Evolutionary conservation across 305 asterid genomes (phyloP).

Genomic region (Solanum chacoense): DNA sequence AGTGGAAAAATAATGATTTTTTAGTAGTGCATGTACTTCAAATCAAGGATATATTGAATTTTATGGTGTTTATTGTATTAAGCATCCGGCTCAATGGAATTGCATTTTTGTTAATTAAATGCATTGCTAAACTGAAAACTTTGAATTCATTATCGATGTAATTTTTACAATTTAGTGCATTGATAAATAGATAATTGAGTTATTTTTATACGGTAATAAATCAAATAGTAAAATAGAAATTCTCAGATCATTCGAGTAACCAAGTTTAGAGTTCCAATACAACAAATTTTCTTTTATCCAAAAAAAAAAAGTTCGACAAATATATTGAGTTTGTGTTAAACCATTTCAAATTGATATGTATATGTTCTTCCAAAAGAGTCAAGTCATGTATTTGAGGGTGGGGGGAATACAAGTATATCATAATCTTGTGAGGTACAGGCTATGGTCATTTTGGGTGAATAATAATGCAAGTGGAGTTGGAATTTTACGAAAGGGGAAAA

Average conservation of each 20-base stretch:
- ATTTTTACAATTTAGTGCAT: no score
- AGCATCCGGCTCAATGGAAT: not conserved
- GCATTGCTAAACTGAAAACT: not conserved
- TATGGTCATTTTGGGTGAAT: not conserved
- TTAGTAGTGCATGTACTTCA: not conserved
- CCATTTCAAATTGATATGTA: not conserved
- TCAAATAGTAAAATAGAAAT: not conserved
- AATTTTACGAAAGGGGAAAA: not conserved
- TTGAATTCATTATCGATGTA: not conserved
- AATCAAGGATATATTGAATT: not conserved
- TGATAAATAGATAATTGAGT: not conserved
- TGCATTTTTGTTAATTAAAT: not conserved
- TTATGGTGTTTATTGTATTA: not conserved
- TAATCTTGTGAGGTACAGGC: not conserved
- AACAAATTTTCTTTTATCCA: not conserved
- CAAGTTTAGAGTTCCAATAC: not conserved
- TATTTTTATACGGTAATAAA: not conserved
- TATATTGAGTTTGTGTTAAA: not conserved
- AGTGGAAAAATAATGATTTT: not conserved
- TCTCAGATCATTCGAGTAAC: not conserved
- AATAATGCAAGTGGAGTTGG: not conserved
- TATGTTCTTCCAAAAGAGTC: not conserved
- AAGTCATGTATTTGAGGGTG: not conserved
- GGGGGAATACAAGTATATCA: not conserved
- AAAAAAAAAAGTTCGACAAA: not conserved